Base-by-base conservation (phyloP, 73 alveolate genomes). In the Paramecium primaurelia region DNA sequence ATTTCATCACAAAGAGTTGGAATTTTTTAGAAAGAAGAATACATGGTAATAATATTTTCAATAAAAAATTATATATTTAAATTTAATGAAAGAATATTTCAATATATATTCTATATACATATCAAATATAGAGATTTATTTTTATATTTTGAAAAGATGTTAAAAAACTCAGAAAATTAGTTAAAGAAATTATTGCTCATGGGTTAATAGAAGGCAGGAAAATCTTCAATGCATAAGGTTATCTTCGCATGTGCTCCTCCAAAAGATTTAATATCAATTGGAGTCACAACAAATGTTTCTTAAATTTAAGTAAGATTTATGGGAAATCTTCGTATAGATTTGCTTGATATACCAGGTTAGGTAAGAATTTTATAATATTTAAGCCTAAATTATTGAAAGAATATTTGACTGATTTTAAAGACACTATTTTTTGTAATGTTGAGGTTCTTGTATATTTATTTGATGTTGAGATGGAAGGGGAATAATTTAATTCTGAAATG, bases 281-380 rank as follows among this genome's bases (percentile, higher is more conserved):
- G 97, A 20, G 95, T 86, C 59, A 97, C 99, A 1, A 94, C 93
- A 88, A 98, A 96, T 86, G 98, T 97, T 47, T 69, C 92, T 60
- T 93, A 96, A 92, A 93, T 97, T 8, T 77, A 95, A 42, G 96
- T 97, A 36, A 89, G 97, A 86, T 97, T 97, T 95, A 92, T 97
- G 93, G 99, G 99, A 69, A 96, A 97, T 77, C 96, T 97, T 73
- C 95, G 88, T 58, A 96, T 97, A 69, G 92, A 95, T 37, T 95
- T 97, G 83, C 96, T 97, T 95, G 99, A 97, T 86, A 96, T 99
- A 92, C 99, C 99, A 59, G 99, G 99, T 4, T 95, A 96, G 89
- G 87, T 73, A 73, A 12, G 6, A 1, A 5, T 38, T 14, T 3
- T 34, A 16, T 11, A 5, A 3, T 12, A 16, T 73, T 40, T 73